Percentiles rank a stretch among this genome's conserved stretches.
These are phyloP conservation scores for Porcisia deanei DNA, from an alignment of 208 protist genomes.

Conservation along the genomic window DNA sequence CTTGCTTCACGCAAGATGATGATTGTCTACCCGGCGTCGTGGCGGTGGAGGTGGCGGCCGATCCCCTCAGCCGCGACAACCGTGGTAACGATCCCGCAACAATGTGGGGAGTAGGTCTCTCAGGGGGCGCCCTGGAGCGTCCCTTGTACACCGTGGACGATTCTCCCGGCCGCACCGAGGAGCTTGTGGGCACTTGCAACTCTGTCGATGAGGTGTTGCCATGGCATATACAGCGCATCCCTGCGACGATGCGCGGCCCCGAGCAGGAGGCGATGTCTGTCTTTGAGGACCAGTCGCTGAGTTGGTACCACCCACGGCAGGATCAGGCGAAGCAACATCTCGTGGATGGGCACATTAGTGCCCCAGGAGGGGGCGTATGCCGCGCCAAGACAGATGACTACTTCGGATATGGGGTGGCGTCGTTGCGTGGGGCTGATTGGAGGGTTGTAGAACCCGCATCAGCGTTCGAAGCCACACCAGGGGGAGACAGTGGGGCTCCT, in stretches of 20 bases:
- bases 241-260: neutral
- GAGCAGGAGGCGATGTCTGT: neutral
- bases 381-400: neutral
- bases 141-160: neutral
- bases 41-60: conserved; percentile 13
- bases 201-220: neutral
- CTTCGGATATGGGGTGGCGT: neutral
- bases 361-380: neutral
- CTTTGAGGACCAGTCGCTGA: conserved; percentile 15
- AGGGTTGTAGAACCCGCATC: neutral
- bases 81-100: neutral
- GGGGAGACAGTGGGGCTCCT: neutral
- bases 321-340: neutral
- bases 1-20: neutral
- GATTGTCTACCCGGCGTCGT: neutral
- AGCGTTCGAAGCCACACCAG: neutral
- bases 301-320: neutral
- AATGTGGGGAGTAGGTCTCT: neutral
- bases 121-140: neutral
- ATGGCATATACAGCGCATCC: neutral
- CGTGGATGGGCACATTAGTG: neutral
- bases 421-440: neutral
- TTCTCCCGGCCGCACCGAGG: neutral
- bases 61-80: neutral
- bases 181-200: neutral